Percentiles rank a stretch among this genome's conserved stretches.
Conservation (phyloP, 176 grass and related monocot species). For the Paspalum vaginatum region DNA sequence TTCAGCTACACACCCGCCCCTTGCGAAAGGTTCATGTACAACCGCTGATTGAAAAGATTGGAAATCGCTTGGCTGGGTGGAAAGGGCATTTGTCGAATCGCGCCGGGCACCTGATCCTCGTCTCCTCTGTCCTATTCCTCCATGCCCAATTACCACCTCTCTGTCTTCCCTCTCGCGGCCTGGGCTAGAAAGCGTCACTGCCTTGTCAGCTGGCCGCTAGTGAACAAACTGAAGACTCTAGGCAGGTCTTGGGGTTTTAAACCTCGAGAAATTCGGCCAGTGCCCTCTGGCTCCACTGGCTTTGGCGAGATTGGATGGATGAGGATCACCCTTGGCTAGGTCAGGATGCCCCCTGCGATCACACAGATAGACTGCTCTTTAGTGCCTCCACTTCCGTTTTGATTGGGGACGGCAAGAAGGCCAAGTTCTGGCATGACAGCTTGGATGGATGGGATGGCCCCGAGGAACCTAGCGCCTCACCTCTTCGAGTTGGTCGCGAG, state of each 20-base stretch:
- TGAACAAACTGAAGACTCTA: neutral
- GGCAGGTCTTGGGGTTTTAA: neutral
- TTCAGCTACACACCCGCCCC: too few species aligned
- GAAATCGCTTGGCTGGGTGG: too few species aligned
- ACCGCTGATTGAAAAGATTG: neutral
- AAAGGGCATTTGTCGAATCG: too few species aligned
- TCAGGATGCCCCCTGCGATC: neutral
- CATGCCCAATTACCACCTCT: neutral
- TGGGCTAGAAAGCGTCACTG: neutral
- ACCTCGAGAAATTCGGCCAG: neutral
- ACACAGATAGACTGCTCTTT: neutral
- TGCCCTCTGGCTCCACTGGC: neutral
- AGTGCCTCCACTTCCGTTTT: too few species aligned
- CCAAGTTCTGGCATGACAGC: too few species aligned
- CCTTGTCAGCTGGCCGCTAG: neutral
- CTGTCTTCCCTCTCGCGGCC: neutral
- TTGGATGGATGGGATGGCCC: too few species aligned
- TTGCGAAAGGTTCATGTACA: too few species aligned
- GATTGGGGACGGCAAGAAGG: neutral
- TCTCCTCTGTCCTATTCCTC: too few species aligned
- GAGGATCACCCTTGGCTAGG: neutral
- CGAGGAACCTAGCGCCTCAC: too few species aligned
- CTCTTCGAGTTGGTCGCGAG: neutral
- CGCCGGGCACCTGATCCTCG: too few species aligned
- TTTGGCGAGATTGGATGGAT: neutral